Evolutionary conservation across 2,329 filamentous ascomycete species (phyloP).

Genomic region (Sarocladium oryzae): DNA sequence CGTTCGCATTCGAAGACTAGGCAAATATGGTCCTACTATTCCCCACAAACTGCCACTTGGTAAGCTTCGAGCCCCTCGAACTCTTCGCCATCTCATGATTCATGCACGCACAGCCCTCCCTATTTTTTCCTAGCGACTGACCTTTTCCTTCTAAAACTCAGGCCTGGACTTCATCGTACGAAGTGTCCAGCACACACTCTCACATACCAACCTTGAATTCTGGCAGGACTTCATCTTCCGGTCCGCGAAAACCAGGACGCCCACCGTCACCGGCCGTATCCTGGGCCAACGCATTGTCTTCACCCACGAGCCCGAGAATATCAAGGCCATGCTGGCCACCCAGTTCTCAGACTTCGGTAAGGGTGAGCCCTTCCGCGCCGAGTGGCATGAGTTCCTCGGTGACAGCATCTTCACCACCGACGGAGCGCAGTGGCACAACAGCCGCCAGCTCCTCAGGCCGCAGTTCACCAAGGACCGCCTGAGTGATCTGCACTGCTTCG

Average conservation of each 20-base stretch:
- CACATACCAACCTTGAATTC: constrained; percentile 51
- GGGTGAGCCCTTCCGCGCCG: constrained; percentile 64
- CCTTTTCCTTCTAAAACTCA: constrained; percentile 9
- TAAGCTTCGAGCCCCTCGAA: constrained; percentile 21
- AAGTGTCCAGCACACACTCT: constrained; percentile 45
- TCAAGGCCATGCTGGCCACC: constrained; percentile 83
- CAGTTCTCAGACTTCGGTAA: constrained; percentile 84
- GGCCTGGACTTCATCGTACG: constrained; percentile 59
- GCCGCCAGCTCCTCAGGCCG: constrained; percentile 74
- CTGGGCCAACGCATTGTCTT: constrained; percentile 57
- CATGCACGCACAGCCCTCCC: no score
- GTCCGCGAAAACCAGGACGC: constrained; percentile 26
- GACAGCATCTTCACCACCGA: constrained; percentile 76
- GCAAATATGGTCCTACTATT: constrained; percentile 33
- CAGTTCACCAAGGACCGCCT: constrained; percentile 84
- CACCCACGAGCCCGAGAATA: constrained; percentile 80
- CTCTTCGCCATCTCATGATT: no score
- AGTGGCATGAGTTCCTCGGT: constrained; percentile 71
- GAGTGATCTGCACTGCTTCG: constrained; percentile 74
- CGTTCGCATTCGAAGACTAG: constrained; percentile 38
- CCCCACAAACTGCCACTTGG: constrained; percentile 37
- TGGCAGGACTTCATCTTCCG: constrained; percentile 50
- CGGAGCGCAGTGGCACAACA: constrained; percentile 69
- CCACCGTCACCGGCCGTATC: constrained; percentile 55
- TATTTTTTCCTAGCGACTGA: no score